phyloP scores from a whole-genome alignment of 73 alveolate species.

The Tetrahymena thermophila region DNA sequence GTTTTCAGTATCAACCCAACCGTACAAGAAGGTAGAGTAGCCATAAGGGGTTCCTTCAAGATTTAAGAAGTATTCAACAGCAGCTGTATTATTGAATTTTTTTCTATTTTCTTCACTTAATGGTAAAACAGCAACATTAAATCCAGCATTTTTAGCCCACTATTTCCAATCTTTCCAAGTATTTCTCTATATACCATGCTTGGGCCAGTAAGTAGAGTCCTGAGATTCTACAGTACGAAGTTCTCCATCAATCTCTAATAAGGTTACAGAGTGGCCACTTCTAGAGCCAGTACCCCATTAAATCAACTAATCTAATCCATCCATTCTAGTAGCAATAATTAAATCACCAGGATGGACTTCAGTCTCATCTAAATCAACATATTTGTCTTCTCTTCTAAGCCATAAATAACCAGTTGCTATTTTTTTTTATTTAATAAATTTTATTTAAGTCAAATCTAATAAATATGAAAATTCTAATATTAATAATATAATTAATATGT shows the following conservation, averaged over 20 bases:
- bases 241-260: slow-evolving; percentile 70
- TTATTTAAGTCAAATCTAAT: too few species aligned
- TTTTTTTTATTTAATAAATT: neutral
- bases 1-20: slow-evolving; percentile 89
- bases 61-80: slow-evolving; percentile 60
- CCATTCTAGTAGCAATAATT: slow-evolving; percentile 77
- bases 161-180: slow-evolving; percentile 80
- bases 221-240: slow-evolving; percentile 78
- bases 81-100: slow-evolving; percentile 73
- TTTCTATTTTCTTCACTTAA: slow-evolving; percentile 72
- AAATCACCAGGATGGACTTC: slow-evolving; percentile 80
- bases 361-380: slow-evolving; percentile 54
- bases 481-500: neutral
- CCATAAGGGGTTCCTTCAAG: slow-evolving; percentile 89
- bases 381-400: slow-evolving; percentile 55
- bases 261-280: slow-evolving; percentile 79
- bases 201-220: slow-evolving; percentile 96
- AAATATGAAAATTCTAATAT: neutral
- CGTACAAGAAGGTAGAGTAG: slow-evolving; percentile 76
- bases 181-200: slow-evolving; percentile 70
- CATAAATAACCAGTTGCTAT: slow-evolving; percentile 66
- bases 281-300: slow-evolving; percentile 90
- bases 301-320: slow-evolving; percentile 85
- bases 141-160: slow-evolving; percentile 89
- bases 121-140: slow-evolving; percentile 90